Evolutionary conservation across 805 yeast genomes (phyloP).

Genomic region (Yamadazyma philogaea): DNA sequence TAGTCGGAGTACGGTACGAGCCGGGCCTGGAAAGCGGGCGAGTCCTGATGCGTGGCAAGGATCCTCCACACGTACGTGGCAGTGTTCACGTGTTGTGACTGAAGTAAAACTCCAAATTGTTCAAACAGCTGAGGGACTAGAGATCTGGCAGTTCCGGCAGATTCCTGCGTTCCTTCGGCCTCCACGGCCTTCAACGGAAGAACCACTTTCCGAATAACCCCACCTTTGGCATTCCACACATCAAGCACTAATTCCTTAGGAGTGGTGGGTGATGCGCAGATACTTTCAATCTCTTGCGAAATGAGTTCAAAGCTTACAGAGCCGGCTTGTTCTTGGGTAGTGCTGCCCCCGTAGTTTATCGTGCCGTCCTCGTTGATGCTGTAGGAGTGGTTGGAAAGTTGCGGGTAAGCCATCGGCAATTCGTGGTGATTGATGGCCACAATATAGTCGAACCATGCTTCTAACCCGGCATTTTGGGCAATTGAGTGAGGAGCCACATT

Average conservation of each 20-base stretch:
- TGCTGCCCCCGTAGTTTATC: slow-evolving; percentile 32
- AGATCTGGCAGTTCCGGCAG: slow-evolving; percentile 2
- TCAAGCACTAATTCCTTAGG: slow-evolving; percentile 48
- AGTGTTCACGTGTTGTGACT: slow-evolving; percentile 71
- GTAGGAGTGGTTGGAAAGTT: slow-evolving; percentile 26
- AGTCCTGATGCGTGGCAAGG: slow-evolving; percentile 62
- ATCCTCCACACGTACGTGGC: slow-evolving; percentile 88
- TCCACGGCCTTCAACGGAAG: slow-evolving; percentile 21
- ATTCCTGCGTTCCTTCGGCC: slow-evolving; percentile 10
- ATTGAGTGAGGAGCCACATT: slow-evolving; percentile 37
- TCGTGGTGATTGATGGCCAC: slow-evolving; percentile 77
- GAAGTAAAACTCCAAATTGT: slow-evolving; percentile 64
- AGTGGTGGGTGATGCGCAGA: slow-evolving; percentile 18
- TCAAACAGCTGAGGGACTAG: slow-evolving; percentile 37
- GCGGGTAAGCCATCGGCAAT: slow-evolving; percentile 38
- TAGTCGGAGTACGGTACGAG: slow-evolving; percentile 83
- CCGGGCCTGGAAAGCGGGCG: slow-evolving; percentile 84
- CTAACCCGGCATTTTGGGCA: slow-evolving; percentile 45
- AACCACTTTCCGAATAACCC: slow-evolving; percentile 37
- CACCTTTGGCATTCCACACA: slow-evolving; percentile 90
- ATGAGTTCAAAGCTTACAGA: slow-evolving; percentile 42
- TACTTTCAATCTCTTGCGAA: slow-evolving; percentile 38
- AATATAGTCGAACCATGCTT: slow-evolving; percentile 85
- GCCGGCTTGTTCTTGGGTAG: slow-evolving; percentile 32
- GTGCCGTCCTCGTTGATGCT: slow-evolving; percentile 41